Evolutionary conservation across 2,329 filamentous ascomycete species (phyloP), one percentile per base, ranked within the genome.

Genomic region (Aspergillus flavus): DNA sequence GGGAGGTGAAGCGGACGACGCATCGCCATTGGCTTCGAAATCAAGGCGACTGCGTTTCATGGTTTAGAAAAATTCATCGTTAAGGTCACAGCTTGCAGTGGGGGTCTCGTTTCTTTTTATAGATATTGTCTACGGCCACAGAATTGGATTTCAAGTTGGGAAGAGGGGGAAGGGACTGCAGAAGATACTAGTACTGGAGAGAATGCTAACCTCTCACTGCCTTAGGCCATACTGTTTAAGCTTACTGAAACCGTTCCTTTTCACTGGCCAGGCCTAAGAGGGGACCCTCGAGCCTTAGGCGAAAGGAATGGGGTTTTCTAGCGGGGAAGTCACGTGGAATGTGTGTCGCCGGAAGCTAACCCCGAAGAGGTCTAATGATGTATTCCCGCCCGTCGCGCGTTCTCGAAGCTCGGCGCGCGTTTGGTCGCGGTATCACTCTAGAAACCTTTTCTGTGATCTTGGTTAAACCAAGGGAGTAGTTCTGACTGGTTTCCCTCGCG

Each of bases 11-110:
- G 60, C 68, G 39, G 76, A 76, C 52, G 76, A 76, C 43, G 68
- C 66, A 64, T 78, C 75, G 52, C 73, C 75, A 72, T 75, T 75
- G 64, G 68, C 68, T 67, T 79, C 76, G 59, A 78, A 78, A 36
- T 77, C 73, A 58, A 74, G 73, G 66, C 72, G 76, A 71, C 69
- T 79, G 64, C 76, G 75, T 73, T 79, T 79, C 76, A 79, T 78
- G n/a, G 61, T 70, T 62, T 53, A 55, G 54, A 53, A 50, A 55
- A 59, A 63, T 60, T 71, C 68, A 70, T 72, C 56, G 67, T 70
- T 69, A 64, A 66, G 56, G 52, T 58, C 45, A 61, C 60, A 64
- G 65, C 66, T 68, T 66, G 68, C 68, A 65, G 64, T 66, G 63
- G 60, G 59, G 59, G 45, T 46, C 34, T 61, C 36, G 32, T 56